Evolutionary conservation across 1,284 basidiomycete genomes (phyloP).

Genomic region (Vanrija sp.): DNA sequence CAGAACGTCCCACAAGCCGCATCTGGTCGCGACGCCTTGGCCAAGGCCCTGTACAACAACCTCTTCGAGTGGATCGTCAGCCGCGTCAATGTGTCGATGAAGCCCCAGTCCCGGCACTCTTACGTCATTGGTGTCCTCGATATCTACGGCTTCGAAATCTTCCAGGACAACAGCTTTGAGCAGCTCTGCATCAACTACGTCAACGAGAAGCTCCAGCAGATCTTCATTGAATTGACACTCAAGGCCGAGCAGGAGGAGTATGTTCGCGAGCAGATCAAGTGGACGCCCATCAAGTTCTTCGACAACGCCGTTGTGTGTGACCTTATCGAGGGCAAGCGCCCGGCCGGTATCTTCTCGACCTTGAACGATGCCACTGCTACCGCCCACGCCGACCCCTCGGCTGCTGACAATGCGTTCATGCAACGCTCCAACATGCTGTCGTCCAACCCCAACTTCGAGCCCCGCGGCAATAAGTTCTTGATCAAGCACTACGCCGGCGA

Average conservation of each 20-base stretch:
- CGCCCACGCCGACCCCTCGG: conserved; percentile 92
- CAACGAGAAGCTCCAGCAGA: conserved; percentile 98
- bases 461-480: conserved; percentile 83
- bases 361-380: conserved; percentile 98
- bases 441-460: conserved; percentile 84
- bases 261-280: conserved; percentile 95
- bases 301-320: conserved; percentile 78
- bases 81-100: conserved; percentile 94
- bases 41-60: conserved; percentile 98
- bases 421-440: conserved; percentile 80
- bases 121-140: conserved; percentile 96
- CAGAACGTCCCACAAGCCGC: conserved; percentile 88
- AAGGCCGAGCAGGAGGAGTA: conserved; percentile 99
- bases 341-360: conserved; percentile 96
- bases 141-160: conserved; percentile 97
- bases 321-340: conserved; percentile 91
- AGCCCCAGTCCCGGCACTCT: conserved; percentile 67
- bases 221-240: conserved; percentile 97
- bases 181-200: conserved; percentile 99
- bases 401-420: conserved; percentile 95
- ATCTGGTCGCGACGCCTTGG: conserved; percentile 83
- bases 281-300: conserved; percentile 91
- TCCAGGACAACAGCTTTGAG: conserved; percentile 96
- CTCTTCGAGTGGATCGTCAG: conserved; percentile 99
- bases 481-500: conserved; percentile 96